phyloP scores from a whole-genome alignment of 73 alveolate genomes.

The Diophrys sp. region DNA sequence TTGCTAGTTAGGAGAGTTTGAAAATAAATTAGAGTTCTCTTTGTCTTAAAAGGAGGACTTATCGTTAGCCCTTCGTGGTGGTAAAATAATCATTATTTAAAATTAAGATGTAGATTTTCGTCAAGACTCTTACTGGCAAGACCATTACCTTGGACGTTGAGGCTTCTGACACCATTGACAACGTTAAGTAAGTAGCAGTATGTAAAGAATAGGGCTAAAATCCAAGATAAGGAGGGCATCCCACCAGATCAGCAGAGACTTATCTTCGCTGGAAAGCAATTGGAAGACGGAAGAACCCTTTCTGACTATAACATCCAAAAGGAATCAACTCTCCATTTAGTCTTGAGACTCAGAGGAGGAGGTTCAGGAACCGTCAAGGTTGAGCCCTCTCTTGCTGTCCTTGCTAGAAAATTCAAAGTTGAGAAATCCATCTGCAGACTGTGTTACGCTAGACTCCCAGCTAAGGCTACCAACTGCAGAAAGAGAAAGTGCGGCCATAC shows the following conservation, averaged over 20 bases:
- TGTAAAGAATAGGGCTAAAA: conserved; percentile 50
- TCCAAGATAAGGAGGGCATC: conserved; percentile 81
- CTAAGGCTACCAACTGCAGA: conserved; percentile 97
- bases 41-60: too few relatives aligned
- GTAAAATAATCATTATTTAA: too few relatives aligned
- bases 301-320: conserved; percentile 84
- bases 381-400: conserved; percentile 84
- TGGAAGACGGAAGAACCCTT: conserved; percentile 83
- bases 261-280: conserved; percentile 87
- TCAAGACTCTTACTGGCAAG: conserved; percentile 60
- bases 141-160: conserved; percentile 39
- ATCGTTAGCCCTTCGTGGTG: too few relatives aligned
- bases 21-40: too few relatives aligned
- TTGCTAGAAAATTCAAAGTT: conserved; percentile 86
- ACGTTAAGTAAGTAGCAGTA: conserved; percentile 40
- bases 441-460: conserved; percentile 90
- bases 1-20: too few relatives aligned
- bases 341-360: conserved; percentile 82
- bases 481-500: conserved; percentile 98
- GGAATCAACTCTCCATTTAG: conserved; percentile 82
- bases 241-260: conserved; percentile 90
- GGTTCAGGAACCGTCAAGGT: conserved; percentile 37
- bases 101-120: conserved; percentile 35
- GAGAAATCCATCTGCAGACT: conserved; percentile 92
- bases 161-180: too few relatives aligned